Percentiles rank a stretch among this genome's conserved stretches.
Evolutionary conservation across 2,329 filamentous ascomycete genomes (phyloP).

Genomic region (Penicillium sp.): DNA sequence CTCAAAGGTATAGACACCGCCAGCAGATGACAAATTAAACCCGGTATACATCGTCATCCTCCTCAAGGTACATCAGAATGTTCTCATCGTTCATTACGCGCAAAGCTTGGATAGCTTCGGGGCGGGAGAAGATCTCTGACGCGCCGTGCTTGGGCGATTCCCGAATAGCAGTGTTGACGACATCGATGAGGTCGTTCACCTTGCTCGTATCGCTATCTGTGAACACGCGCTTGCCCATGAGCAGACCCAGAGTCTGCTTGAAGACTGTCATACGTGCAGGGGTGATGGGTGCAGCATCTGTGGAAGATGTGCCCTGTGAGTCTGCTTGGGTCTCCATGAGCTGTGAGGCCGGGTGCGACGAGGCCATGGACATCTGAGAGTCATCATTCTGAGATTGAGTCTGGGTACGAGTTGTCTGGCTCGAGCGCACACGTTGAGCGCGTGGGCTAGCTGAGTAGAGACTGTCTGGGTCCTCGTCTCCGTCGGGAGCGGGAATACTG

Average conservation of each 20-base stretch:
- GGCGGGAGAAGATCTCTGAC: constrained; percentile 62
- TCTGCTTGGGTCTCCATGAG: constrained; percentile 57
- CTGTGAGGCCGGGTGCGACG: constrained; percentile 76
- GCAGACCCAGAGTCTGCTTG: constrained; percentile 76
- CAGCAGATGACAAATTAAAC: constrained; percentile 50
- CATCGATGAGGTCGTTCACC: constrained; percentile 71
- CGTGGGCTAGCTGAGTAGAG: constrained; percentile 56
- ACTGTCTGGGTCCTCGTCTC: constrained; percentile 55
- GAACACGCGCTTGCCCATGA: constrained; percentile 83
- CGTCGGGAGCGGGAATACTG: constrained; percentile 53
- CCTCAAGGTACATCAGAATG: constrained; percentile 73
- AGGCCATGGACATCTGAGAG: constrained; percentile 71
- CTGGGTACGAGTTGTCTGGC: constrained; percentile 42
- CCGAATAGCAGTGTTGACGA: constrained; percentile 74
- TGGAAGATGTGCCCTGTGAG: constrained; percentile 42
- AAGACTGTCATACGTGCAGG: constrained; percentile 71
- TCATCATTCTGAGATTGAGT: constrained; percentile 37
- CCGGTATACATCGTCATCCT: constrained; percentile 69
- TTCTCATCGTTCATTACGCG: constrained; percentile 79
- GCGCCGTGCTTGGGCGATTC: constrained; percentile 48
- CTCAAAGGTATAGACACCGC: background rate
- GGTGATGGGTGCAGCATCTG: constrained; percentile 40
- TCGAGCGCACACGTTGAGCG: constrained; percentile 41
- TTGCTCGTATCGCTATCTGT: constrained; percentile 75
- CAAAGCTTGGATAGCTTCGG: constrained; percentile 76